A percentile compares a stretch with the other conserved stretches of the same genome.
phyloP scores from a whole-genome alignment of 116 monocot genomes.

The Trichopus zeylanicus region DNA sequence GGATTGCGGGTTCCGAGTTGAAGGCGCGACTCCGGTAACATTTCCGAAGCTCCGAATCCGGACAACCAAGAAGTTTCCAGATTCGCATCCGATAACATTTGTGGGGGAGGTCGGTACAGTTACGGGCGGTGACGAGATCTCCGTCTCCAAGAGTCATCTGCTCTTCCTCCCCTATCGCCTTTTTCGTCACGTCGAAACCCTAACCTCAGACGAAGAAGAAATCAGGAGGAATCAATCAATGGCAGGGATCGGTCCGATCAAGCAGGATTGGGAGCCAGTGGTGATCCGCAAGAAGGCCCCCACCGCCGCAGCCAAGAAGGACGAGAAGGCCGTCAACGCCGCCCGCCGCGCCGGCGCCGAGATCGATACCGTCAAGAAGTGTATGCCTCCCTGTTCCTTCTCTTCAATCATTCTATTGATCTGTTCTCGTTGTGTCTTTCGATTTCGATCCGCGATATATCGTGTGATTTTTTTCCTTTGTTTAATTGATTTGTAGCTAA shows the following conservation, averaged over 20 bases:
- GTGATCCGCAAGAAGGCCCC: slow-evolving; percentile 94
- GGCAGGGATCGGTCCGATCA: slow-evolving; percentile 72
- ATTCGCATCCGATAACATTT: too few relatives aligned
- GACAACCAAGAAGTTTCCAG: too few relatives aligned
- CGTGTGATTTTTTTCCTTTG: background rate
- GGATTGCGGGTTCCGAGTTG: too few relatives aligned
- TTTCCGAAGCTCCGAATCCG: too few relatives aligned
- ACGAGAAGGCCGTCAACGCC: slow-evolving; percentile 97
- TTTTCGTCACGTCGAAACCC: background rate
- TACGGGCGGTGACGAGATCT: too few relatives aligned
- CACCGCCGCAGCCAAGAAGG: slow-evolving; percentile 85
- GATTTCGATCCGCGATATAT: background rate
- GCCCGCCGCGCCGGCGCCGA: slow-evolving; percentile 86
- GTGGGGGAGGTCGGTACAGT: too few relatives aligned
- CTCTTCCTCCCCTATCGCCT: background rate
- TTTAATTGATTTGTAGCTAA: slow-evolving; percentile 43
- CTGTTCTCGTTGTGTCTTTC: background rate
- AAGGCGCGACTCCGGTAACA: too few relatives aligned
- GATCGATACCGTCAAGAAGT: slow-evolving; percentile 81
- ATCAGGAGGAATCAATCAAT: slow-evolving; percentile 21
- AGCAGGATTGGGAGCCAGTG: slow-evolving; percentile 90
- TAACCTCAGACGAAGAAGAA: too few relatives aligned
- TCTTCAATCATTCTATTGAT: background rate
- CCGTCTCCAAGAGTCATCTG: too few relatives aligned
- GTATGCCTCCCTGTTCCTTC: slow-evolving; percentile 22